These are phyloP conservation scores for Herpetomonas samuelpessoai DNA, from an alignment of 208 protist genomes.

Conservation along the genomic window DNA sequence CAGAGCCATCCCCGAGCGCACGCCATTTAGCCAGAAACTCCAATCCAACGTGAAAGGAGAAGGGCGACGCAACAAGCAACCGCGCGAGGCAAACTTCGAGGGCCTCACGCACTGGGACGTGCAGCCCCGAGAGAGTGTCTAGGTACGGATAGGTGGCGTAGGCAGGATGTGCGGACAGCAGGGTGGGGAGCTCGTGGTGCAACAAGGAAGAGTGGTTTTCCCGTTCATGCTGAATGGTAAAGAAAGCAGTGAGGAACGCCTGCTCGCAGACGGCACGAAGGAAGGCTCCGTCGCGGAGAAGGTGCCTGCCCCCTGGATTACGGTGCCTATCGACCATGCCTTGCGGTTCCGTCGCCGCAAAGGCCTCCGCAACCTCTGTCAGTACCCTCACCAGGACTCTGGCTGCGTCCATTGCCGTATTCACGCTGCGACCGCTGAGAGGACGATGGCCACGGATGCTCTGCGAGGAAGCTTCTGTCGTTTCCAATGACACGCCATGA, in stretches of 20 bases:
- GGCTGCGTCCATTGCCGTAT: neutral
- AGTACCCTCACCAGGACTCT: neutral
- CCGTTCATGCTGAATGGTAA: conserved; percentile 1
- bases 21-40: conserved; percentile 31
- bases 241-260: neutral
- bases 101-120: conserved; percentile 19
- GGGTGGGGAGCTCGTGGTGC: too few species aligned
- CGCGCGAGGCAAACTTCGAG: conserved; percentile 22
- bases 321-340: neutral
- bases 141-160: too few species aligned
- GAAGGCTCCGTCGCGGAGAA: too few species aligned
- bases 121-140: too few species aligned
- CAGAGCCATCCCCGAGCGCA: neutral
- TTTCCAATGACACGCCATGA: neutral
- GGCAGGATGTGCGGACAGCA: too few species aligned
- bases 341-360: neutral
- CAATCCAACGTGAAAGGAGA: conserved; percentile 55
- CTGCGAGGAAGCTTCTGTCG: neutral
- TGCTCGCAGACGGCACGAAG: too few species aligned
- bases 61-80: conserved; percentile 37
- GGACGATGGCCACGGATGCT: neutral
- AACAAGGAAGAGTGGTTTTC: too few species aligned
- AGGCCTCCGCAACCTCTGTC: neutral
- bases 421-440: neutral
- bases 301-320: neutral